Percentiles rank a stretch among this genome's conserved stretches.
phyloP scores from a whole-genome alignment of 2,329 filamentous ascomycete species.

The Cordyceps fumosorosea region DNA sequence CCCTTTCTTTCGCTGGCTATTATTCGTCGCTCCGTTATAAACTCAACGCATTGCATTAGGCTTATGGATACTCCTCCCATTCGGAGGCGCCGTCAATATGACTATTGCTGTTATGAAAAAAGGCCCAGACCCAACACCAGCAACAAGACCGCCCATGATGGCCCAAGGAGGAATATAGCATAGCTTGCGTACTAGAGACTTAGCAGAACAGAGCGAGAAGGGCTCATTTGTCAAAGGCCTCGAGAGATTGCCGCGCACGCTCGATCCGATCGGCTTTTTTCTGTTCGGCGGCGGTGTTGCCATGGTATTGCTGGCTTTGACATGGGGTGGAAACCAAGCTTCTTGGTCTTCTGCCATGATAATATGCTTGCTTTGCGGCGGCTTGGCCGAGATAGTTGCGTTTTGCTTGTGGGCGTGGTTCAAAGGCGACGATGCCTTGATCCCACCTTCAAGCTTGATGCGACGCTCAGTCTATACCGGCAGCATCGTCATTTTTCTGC shows the following conservation, averaged over 20 bases:
- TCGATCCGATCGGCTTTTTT: conserved; percentile 34
- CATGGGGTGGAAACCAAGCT: conserved; percentile 26
- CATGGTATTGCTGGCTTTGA: conserved; percentile 40
- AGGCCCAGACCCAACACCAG: neutral
- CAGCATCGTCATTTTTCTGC: neutral
- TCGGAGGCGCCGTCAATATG: neutral
- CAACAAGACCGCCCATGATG: neutral
- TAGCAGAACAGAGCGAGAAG: conserved; percentile 6
- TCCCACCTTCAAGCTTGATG: neutral
- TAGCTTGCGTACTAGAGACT: neutral
- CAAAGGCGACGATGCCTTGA: neutral
- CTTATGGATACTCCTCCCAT: conserved; percentile 10
- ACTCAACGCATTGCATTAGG: neutral
- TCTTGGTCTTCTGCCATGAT: conserved; percentile 37
- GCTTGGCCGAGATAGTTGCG: neutral
- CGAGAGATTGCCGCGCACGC: neutral
- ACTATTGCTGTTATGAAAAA: neutral
- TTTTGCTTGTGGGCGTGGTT: neutral
- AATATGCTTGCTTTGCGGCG: conserved; percentile 30
- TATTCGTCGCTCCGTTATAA: neutral
- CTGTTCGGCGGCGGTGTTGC: conserved; percentile 38
- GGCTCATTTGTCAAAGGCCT: neutral
- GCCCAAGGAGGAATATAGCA: conserved; percentile 6
- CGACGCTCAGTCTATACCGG: conserved; percentile 5
- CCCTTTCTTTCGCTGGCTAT: too few relatives aligned